Conservation (phyloP, 345 rosid genomes). For the Euphorbia tirucalli region DNA sequence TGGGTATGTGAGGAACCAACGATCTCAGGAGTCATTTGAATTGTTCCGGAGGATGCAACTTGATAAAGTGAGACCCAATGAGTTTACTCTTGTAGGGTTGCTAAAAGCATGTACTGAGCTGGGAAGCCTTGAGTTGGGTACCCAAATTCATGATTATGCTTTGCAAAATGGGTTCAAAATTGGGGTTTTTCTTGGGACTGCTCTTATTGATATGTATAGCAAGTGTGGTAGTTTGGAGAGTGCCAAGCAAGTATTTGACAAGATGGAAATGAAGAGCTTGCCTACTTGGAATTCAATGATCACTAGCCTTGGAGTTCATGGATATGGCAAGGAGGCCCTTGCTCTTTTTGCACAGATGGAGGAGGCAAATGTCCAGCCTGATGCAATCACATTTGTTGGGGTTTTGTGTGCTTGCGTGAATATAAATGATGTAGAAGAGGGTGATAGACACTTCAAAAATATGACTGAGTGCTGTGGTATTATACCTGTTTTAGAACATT, state of each 20-base stretch:
- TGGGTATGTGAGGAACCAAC: conserved; percentile 47
- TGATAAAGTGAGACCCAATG: conserved; percentile 58
- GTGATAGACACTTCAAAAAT: conserved; percentile 38
- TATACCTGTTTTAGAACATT: conserved; percentile 55
- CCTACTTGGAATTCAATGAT: conserved; percentile 85
- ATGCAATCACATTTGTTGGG: conserved; percentile 76
- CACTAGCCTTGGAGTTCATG: conserved; percentile 77
- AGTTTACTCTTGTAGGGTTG: conserved; percentile 56
- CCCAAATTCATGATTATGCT: conserved; percentile 63
- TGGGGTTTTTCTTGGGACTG: conserved; percentile 67
- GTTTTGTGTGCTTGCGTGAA: conserved; percentile 66
- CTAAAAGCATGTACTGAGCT: conserved; percentile 53
- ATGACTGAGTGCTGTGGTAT: conserved; percentile 50
- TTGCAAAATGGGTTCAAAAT: conserved; percentile 44
- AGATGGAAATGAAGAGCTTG: conserved; percentile 47
- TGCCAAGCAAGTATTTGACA: conserved; percentile 55
- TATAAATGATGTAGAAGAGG: conserved; percentile 42
- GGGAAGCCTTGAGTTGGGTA: conserved; percentile 57
- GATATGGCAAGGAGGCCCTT: conserved; percentile 61
- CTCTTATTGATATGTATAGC: conserved; percentile 58
- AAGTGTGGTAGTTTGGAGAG: conserved; percentile 58
- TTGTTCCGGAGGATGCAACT: conserved; percentile 54
- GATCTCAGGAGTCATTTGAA: conserved; percentile 55
- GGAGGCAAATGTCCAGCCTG: conserved; percentile 41
- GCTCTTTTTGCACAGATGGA: conserved; percentile 56